These are phyloP conservation scores for Letharia lupina DNA, from an alignment of 495 filamentous ascomycete genomes.

Conservation along the genomic window DNA sequence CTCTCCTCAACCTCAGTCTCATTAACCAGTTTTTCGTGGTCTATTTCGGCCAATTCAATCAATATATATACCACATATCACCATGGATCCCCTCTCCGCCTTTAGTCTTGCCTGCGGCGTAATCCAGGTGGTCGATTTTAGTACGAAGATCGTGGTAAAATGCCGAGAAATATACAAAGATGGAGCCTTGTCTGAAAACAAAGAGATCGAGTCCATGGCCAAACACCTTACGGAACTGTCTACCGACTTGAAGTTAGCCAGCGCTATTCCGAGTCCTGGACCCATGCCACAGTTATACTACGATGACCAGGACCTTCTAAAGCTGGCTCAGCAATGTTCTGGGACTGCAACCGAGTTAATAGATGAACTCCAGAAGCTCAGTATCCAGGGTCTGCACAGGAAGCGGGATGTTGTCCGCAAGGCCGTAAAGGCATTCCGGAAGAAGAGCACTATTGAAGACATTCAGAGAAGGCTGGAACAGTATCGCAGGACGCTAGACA, in stretches of 20 bases:
- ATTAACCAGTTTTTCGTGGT: neutral
- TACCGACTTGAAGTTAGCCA: neutral
- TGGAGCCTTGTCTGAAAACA: neutral
- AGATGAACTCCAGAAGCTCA: neutral
- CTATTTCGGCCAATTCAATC: neutral
- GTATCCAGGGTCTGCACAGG: neutral
- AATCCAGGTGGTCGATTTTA: neutral
- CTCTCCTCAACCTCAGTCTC: neutral
- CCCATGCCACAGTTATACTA: neutral
- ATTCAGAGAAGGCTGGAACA: neutral
- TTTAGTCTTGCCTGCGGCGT: neutral
- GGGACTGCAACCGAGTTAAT: neutral
- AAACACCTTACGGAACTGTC: neutral
- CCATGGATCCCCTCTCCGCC: neutral
- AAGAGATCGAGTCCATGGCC: neutral
- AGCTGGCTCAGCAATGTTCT: neutral
- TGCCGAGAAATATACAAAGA: neutral
- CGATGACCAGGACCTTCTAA: neutral
- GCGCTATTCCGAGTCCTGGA: neutral
- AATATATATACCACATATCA: neutral
- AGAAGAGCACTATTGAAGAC: neutral
- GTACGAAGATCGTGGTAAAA: neutral
- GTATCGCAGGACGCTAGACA: neutral
- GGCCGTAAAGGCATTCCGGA: neutral
- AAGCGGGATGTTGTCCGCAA: neutral